phyloP scores from a whole-genome alignment of 2,329 filamentous ascomycete species.

The Hymenoscyphus fructigenus region DNA sequence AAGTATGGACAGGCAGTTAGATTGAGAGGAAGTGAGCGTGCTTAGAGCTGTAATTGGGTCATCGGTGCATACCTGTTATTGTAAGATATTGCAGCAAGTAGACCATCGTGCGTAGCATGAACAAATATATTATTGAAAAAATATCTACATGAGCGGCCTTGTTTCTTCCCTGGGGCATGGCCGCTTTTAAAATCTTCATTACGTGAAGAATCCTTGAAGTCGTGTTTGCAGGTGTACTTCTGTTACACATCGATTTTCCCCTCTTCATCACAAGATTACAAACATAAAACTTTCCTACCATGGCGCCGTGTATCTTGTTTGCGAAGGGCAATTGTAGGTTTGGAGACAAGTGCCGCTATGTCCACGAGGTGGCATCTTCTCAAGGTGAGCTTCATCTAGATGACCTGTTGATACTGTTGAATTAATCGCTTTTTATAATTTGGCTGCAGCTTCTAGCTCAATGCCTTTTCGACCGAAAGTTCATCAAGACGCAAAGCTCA shows the following conservation, averaged over 20 bases:
- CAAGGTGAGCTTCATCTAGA: background rate
- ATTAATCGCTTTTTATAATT: background rate
- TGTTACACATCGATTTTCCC: too few relatives aligned
- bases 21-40: conserved; percentile 89
- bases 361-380: background rate
- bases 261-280: background rate
- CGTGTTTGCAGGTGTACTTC: background rate
- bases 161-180: background rate
- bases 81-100: conserved; percentile 1
- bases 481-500: background rate
- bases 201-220: background rate
- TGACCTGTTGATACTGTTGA: background rate
- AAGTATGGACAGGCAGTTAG: conserved; percentile 98
- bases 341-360: background rate
- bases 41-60: conserved; percentile 46
- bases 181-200: background rate
- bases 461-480: background rate
- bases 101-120: background rate
- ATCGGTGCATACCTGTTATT: background rate
- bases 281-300: background rate
- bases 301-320: background rate
- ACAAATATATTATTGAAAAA: background rate
- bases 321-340: background rate
- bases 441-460: background rate
- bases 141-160: background rate